Evolutionary conservation across 1,284 basidiomycete genomes (phyloP).

Genomic region (Papiliotrema fonsecae): DNA sequence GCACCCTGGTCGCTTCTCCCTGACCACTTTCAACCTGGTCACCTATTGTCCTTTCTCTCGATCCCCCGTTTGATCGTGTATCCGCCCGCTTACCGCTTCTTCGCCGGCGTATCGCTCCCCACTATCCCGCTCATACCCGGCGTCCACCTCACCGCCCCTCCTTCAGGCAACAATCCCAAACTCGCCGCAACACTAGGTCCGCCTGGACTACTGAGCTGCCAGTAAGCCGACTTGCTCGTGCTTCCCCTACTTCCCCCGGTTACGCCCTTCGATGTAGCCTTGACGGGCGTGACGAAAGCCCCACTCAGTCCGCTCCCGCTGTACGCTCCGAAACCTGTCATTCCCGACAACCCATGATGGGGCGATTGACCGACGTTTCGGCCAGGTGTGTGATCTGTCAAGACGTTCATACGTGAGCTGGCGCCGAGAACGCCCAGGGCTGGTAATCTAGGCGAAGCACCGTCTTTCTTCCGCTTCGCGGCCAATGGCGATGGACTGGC

Average conservation of each 20-base stretch:
- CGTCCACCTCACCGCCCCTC: neutral
- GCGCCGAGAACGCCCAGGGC: neutral
- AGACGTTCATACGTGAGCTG: too few relatives aligned
- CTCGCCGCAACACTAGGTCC: slow-evolving; percentile 2
- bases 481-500: slow-evolving; percentile 2
- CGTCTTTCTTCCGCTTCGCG: slow-evolving; percentile 2
- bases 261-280: neutral
- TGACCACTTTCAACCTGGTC: too few relatives aligned
- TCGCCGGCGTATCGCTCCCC: slow-evolving; percentile 1
- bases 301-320: neutral
- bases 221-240: neutral
- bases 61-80: neutral
- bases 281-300: neutral
- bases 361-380: too few relatives aligned
- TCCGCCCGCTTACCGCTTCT: neutral
- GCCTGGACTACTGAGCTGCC: slow-evolving; percentile 4
- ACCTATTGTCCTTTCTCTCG: too few relatives aligned
- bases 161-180: slow-evolving; percentile 2
- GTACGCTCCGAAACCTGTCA: neutral
- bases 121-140: slow-evolving; percentile 4
- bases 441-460: neutral
- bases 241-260: neutral
- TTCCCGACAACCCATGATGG: too few relatives aligned
- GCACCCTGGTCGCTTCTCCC: too few relatives aligned
- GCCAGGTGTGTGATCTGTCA: too few relatives aligned